Percentiles rank a stretch among this genome's conserved stretches.
These are phyloP conservation scores for Cryptosporidium muris DNA, from an alignment of 169 alveolate species.

Conservation along the genomic window DNA sequence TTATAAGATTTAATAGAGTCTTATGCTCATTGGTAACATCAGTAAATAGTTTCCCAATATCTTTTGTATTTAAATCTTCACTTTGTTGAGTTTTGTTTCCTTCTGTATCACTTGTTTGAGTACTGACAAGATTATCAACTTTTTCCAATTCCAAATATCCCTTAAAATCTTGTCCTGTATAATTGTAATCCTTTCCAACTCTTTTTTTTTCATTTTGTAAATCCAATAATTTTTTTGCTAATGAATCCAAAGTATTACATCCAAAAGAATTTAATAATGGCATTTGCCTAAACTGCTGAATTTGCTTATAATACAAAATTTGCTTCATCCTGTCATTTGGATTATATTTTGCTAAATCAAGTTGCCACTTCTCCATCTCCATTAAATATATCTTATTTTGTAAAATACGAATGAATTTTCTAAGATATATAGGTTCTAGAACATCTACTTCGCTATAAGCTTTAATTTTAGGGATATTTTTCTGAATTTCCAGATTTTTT, in stretches of 20 bases:
- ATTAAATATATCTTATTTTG: constrained; percentile 30
- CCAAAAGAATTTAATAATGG: too few relatives aligned
- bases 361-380: constrained; percentile 57
- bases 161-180: not conserved
- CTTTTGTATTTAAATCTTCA: not conserved
- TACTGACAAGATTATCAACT: not conserved
- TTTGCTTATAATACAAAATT: not conserved
- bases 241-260: not conserved
- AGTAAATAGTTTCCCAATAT: not conserved
- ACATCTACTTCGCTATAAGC: constrained; percentile 65
- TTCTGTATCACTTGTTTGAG: not conserved
- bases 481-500: constrained; percentile 26
- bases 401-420: constrained; percentile 35
- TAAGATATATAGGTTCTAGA: constrained; percentile 53
- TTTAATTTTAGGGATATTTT: constrained; percentile 58
- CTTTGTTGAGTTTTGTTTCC: not conserved
- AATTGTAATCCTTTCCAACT: not conserved
- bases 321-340: constrained; percentile 10
- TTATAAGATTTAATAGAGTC: constrained; percentile 2
- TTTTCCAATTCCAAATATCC: not conserved
- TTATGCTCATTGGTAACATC: not conserved
- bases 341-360: constrained; percentile 14
- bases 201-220: constrained; percentile 3
- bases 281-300: too few relatives aligned
- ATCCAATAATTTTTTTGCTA: constrained; percentile 15